Conservation (phyloP, 192 early-diverging fungal genomes). For the Physocladia obscura region DNA sequence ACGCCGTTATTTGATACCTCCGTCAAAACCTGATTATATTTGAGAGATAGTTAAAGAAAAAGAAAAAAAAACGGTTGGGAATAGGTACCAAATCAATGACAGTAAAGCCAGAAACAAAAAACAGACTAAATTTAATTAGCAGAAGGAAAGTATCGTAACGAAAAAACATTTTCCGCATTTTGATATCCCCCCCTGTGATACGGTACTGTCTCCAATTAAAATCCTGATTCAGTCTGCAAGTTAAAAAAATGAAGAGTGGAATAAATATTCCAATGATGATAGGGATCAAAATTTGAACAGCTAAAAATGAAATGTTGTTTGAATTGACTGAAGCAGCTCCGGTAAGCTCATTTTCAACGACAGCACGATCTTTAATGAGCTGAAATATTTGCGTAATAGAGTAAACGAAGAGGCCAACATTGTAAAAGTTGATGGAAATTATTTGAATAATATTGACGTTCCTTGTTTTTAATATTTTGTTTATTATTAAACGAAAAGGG, state of each 20-base stretch:
- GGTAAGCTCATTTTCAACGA: background rate
- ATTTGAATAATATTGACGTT: conserved; percentile 5
- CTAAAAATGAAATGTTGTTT: background rate
- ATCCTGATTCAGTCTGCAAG: too few relatives aligned
- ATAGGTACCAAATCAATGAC: conserved; percentile 4
- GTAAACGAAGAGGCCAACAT: conserved; percentile 15
- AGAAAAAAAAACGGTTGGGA: background rate
- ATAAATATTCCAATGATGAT: conserved; percentile 3
- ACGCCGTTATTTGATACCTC: background rate
- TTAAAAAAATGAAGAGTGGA: background rate
- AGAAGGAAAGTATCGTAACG: conserved; percentile 3
- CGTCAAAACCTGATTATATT: conserved; percentile 5
- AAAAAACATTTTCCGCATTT: background rate
- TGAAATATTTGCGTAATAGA: conserved; percentile 14
- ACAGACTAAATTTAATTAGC: background rate
- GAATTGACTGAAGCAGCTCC: too few relatives aligned
- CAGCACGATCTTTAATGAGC: background rate
- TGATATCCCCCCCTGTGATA: background rate
- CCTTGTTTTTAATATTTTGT: background rate
- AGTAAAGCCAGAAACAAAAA: background rate
- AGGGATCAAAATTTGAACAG: background rate
- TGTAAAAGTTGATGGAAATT: conserved; percentile 11
- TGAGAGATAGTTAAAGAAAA: too few relatives aligned
- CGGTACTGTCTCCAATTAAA: conserved; percentile 11
- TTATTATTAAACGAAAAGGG: background rate